Conservation (phyloP, 2,329 filamentous ascomycete species). For the Diplodia scrobiculata region DNA sequence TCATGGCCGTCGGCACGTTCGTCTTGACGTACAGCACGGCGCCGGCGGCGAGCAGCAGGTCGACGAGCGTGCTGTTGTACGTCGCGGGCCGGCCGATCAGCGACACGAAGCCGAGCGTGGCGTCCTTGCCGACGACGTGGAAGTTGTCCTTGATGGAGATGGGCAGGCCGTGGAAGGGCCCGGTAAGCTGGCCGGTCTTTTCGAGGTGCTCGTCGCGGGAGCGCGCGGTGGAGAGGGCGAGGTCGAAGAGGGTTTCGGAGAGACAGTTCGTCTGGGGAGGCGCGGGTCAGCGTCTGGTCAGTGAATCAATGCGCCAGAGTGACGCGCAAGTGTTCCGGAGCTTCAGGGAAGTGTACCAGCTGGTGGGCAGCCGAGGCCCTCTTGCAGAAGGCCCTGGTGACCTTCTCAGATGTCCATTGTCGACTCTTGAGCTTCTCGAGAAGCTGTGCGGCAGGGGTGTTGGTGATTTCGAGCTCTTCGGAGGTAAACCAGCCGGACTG, state of each 20-base stretch:
- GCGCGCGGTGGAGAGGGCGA: slow-evolving; percentile 56
- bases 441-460: slow-evolving; percentile 46
- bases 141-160: slow-evolving; percentile 73
- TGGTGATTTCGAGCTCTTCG: slow-evolving; percentile 56
- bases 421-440: slow-evolving; percentile 46
- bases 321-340: neutral
- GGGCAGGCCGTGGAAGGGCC: slow-evolving; percentile 68
- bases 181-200: slow-evolving; percentile 52
- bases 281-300: neutral
- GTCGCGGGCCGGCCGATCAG: slow-evolving; percentile 62
- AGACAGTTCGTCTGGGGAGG: slow-evolving; percentile 60
- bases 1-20: slow-evolving; percentile 69
- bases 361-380: slow-evolving; percentile 59
- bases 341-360: slow-evolving; percentile 43
- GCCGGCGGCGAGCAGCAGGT: slow-evolving; percentile 61
- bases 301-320: neutral
- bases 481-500: slow-evolving; percentile 62
- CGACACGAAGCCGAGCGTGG: slow-evolving; percentile 65
- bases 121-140: slow-evolving; percentile 61
- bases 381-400: slow-evolving; percentile 59
- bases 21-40: slow-evolving; percentile 72
- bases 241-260: slow-evolving; percentile 59
- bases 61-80: slow-evolving; percentile 60
- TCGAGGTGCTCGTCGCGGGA: slow-evolving; percentile 56
- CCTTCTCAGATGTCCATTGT: slow-evolving; percentile 56